phyloP scores from a whole-genome alignment of 1,284 basidiomycete species.

The Cryptococcus hybrid region DNA sequence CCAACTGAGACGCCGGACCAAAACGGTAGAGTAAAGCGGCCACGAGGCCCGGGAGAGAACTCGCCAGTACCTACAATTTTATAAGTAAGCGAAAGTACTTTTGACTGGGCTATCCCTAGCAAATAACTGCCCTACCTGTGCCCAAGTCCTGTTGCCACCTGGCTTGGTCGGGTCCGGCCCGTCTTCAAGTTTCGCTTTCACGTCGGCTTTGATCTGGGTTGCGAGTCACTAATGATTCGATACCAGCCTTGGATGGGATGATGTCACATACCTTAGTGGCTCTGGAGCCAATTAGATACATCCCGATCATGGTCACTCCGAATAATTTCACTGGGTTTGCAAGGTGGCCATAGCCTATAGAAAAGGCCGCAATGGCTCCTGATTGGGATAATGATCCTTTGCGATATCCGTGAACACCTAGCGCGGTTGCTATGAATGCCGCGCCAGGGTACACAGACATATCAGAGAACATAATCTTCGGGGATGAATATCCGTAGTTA shows the following conservation, averaged over 20 bases:
- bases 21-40: constrained; percentile 65
- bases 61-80: constrained; percentile 60
- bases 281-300: constrained; percentile 76
- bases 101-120: neutral
- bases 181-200: constrained; percentile 75
- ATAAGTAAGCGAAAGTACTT: too few species aligned
- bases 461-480: neutral
- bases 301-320: constrained; percentile 70
- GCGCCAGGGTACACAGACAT: constrained; percentile 41
- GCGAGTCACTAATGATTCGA: too few species aligned
- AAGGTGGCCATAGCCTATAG: constrained; percentile 60
- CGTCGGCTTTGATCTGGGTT: constrained; percentile 49
- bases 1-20: constrained; percentile 25
- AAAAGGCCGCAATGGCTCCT: constrained; percentile 65
- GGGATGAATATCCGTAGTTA: too few species aligned
- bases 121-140: constrained; percentile 57
- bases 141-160: constrained; percentile 62
- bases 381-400: constrained; percentile 50
- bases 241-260: too few species aligned
- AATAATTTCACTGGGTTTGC: constrained; percentile 54
- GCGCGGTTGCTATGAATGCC: constrained; percentile 51
- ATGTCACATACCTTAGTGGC: constrained; percentile 70
- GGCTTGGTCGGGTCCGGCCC: constrained; percentile 65
- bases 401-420: constrained; percentile 57
- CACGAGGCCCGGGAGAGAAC: constrained; percentile 67